Conservation (phyloP, 495 filamentous ascomycete species). For the Talaromyces thailandensis region DNA sequence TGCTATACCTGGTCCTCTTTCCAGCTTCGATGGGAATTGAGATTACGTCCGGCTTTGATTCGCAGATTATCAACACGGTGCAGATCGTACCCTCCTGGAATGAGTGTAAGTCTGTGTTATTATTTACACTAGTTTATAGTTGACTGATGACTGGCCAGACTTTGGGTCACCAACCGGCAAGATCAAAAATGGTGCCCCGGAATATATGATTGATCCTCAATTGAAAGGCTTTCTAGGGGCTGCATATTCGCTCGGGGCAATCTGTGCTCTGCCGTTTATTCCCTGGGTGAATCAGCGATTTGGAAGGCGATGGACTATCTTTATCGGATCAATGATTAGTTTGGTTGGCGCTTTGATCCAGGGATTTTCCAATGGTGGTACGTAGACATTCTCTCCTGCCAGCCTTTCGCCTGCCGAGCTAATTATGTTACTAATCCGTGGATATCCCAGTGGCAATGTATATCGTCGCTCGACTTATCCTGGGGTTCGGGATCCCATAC, state of each 20-base stretch:
- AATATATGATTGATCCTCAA: slow-evolving; percentile 15
- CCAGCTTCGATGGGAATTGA: slow-evolving; percentile 62
- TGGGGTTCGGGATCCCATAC: slow-evolving; percentile 57
- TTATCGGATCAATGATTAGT: slow-evolving; percentile 51
- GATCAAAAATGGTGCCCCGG: slow-evolving; percentile 9
- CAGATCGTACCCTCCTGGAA: slow-evolving; percentile 53
- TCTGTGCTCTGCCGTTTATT: slow-evolving; percentile 51
- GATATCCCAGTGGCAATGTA: slow-evolving; percentile 43
- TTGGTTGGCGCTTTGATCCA: slow-evolving; percentile 50
- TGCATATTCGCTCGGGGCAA: slow-evolving; percentile 27
- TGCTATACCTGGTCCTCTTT: slow-evolving; percentile 52
- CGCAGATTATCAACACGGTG: slow-evolving; percentile 61
- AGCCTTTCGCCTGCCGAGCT: not conserved
- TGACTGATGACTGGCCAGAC: slow-evolving; percentile 13
- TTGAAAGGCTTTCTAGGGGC: slow-evolving; percentile 21
- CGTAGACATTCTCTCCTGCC: slow-evolving; percentile 1
- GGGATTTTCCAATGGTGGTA: slow-evolving; percentile 17
- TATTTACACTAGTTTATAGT: no score
- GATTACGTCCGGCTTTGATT: slow-evolving; percentile 65
- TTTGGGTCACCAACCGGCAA: slow-evolving; percentile 25
- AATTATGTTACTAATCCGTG: not conserved
- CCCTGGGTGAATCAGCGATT: slow-evolving; percentile 46
- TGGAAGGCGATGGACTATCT: slow-evolving; percentile 49
- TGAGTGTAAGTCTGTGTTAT: slow-evolving; percentile 31
- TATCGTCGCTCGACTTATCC: slow-evolving; percentile 53